Conservation (phyloP, 192 early-diverging fungal species). For the Backusella macrospora region DNA sequence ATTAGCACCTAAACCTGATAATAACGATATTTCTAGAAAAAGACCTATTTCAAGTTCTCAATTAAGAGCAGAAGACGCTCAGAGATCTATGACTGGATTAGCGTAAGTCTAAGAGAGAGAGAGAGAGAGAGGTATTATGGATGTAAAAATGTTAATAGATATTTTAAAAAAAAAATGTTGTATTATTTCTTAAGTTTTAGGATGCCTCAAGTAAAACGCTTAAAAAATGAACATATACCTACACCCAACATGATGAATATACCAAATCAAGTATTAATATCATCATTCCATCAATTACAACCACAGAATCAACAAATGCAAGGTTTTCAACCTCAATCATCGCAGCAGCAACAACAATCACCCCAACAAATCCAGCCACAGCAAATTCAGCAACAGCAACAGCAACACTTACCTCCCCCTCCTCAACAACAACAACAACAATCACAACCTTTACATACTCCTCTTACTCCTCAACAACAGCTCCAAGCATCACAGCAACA, state of each 20-base stretch:
- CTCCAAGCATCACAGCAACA: conserved; percentile 1
- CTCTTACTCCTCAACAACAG: background rate
- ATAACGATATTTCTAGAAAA: background rate
- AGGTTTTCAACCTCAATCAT: background rate
- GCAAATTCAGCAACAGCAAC: background rate
- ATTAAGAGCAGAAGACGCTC: conserved; percentile 22
- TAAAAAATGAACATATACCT: conserved; percentile 32
- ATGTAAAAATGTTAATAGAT: background rate
- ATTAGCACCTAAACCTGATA: background rate
- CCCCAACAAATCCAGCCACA: conserved; percentile 2
- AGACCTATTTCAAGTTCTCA: conserved; percentile 16
- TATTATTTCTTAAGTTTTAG: background rate
- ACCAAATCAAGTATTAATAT: background rate
- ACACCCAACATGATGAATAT: background rate
- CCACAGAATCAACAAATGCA: conserved; percentile 17
- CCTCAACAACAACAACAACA: conserved; percentile 15
- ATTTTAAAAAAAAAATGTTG: background rate
- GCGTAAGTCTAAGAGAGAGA: no score
- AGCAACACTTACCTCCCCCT: background rate
- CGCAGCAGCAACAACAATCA: background rate
- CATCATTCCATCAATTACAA: conserved; percentile 11
- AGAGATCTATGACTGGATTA: conserved; percentile 15
- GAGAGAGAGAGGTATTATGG: no score
- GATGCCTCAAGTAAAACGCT: conserved; percentile 20
- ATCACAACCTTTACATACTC: conserved; percentile 13